phyloP scores from a whole-genome alignment of 2,329 filamentous ascomycete species.

The Sporothrix luriei region DNA sequence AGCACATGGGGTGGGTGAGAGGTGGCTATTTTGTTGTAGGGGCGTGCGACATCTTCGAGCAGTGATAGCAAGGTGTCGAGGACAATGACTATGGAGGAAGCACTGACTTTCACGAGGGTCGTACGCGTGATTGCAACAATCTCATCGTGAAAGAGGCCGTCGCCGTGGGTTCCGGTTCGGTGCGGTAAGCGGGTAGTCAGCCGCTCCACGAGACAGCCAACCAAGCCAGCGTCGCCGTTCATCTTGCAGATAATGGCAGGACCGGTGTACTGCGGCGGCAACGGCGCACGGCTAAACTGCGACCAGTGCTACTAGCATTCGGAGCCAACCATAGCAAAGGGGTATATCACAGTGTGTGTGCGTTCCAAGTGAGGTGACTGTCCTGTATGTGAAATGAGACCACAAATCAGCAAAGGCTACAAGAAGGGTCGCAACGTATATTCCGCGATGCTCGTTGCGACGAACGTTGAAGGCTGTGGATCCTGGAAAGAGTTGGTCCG shows the following conservation, averaged over 20 bases:
- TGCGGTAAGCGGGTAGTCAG: constrained; percentile 66
- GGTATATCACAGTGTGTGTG: not conserved
- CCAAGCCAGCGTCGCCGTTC: constrained; percentile 62
- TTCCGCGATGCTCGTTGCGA: not conserved
- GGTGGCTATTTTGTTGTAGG: constrained; percentile 52
- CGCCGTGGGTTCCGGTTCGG: constrained; percentile 60
- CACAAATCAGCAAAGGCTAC: not conserved
- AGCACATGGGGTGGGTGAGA: constrained; percentile 62
- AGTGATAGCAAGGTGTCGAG: constrained; percentile 60
- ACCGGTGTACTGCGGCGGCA: not conserved
- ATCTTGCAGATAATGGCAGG: constrained; percentile 46
- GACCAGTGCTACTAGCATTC: constrained; percentile 11
- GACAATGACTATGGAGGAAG: constrained; percentile 55
- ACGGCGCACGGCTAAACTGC: constrained; percentile 21
- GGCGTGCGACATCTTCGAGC: constrained; percentile 60
- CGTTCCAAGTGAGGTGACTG: not conserved
- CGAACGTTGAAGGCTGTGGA: not conserved
- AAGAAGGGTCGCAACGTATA: not conserved
- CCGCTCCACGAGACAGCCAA: constrained; percentile 64
- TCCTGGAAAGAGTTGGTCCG: not conserved
- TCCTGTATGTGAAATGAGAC: not conserved
- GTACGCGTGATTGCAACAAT: constrained; percentile 62
- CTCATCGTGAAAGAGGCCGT: constrained; percentile 63
- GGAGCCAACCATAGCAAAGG: constrained; percentile 26
- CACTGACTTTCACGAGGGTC: constrained; percentile 63